A percentile compares a stretch with the other conserved stretches of the same genome.
These are phyloP conservation scores for Plasmodium vivax DNA, from an alignment of 169 alveolate species.

Conservation along the genomic window DNA sequence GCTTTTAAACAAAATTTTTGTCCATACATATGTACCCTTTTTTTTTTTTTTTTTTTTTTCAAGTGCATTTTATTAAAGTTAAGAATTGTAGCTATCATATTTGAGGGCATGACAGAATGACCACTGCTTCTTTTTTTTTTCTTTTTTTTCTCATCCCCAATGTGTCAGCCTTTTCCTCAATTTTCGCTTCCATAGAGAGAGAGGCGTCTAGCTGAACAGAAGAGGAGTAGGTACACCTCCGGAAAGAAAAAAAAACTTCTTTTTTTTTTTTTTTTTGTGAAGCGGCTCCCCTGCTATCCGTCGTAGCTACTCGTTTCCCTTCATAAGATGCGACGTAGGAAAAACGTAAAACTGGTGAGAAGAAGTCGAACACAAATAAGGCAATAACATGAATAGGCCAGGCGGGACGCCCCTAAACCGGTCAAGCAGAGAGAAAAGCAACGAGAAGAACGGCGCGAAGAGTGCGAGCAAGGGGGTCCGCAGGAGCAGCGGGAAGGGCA, in stretches of 20 bases:
- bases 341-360: slow-evolving; percentile 8
- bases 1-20: neutral
- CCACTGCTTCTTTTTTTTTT: neutral
- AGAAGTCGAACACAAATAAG: neutral
- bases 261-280: neutral
- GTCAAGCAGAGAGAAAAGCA: slow-evolving; percentile 10
- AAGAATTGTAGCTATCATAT: neutral
- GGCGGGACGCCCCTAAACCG: slow-evolving; percentile 16
- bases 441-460: neutral
- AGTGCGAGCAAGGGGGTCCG: neutral
- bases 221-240: neutral
- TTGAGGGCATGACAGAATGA: neutral
- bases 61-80: neutral
- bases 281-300: neutral
- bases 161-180: neutral
- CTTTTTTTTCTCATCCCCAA: neutral
- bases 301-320: neutral
- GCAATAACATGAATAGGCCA: slow-evolving; percentile 24
- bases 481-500: neutral
- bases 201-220: neutral
- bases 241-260: neutral
- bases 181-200: neutral
- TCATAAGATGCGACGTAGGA: neutral
- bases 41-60: neutral
- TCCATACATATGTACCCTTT: neutral